phyloP scores from a whole-genome alignment of 306 rosid species.

The Vigna nakashimae region DNA sequence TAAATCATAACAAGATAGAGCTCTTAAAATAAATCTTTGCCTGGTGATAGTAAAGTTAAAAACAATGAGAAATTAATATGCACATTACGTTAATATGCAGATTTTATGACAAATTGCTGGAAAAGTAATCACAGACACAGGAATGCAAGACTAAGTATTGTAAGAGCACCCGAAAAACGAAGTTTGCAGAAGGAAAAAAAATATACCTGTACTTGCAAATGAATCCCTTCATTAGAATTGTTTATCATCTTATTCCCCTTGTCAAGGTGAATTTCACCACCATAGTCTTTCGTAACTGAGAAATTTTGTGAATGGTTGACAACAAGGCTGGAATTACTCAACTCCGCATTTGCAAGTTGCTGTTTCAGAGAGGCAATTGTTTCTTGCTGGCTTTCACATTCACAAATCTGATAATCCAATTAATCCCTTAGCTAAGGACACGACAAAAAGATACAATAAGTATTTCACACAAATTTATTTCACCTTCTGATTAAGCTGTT shows the following conservation, averaged over 20 bases:
- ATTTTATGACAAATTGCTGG: slow-evolving; percentile 2
- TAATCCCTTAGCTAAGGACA: slow-evolving; percentile 36
- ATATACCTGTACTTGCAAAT: slow-evolving; percentile 70
- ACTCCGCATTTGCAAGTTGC: slow-evolving; percentile 82
- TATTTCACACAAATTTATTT: slow-evolving; percentile 9
- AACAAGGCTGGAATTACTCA: slow-evolving; percentile 52
- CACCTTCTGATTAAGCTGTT: slow-evolving; percentile 93
- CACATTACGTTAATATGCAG: neutral
- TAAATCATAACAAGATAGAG: neutral
- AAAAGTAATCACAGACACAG: slow-evolving; percentile 4
- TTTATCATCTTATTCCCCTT: slow-evolving; percentile 45
- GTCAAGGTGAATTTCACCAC: slow-evolving; percentile 49
- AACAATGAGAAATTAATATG: neutral
- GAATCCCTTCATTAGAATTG: slow-evolving; percentile 52
- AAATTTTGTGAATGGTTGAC: slow-evolving; percentile 49
- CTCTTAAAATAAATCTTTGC: slow-evolving; percentile 23
- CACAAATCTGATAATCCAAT: slow-evolving; percentile 65
- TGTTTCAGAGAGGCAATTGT: slow-evolving; percentile 72
- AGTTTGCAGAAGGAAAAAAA: neutral
- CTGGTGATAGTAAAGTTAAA: neutral
- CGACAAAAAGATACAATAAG: slow-evolving; percentile 2
- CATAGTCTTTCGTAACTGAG: slow-evolving; percentile 45
- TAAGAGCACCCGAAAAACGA: slow-evolving; percentile 30
- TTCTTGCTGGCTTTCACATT: slow-evolving; percentile 81
- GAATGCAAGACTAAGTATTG: slow-evolving; percentile 31